Base-by-base conservation (phyloP, 257 asterid species). In the Solanum megistacrolobum region DNA sequence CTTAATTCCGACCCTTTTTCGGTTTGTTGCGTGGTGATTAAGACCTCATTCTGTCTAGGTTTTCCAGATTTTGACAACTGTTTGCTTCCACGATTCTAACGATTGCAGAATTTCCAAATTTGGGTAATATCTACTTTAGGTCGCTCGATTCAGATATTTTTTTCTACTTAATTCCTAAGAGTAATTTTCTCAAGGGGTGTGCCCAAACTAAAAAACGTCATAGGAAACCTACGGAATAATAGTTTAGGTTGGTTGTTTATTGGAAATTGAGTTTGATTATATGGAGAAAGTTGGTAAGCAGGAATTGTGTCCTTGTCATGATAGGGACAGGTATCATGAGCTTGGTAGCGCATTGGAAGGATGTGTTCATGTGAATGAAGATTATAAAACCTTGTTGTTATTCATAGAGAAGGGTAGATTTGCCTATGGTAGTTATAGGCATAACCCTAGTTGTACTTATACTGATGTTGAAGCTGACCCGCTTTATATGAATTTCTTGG, bases 381-480 rank as follows among this genome's bases (percentile, higher is more conserved):
- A 79, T 76, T 38, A 76, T 76, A 43, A 13, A 1, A 6, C 0
- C 18, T 65, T n/a, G 1, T n/a, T 46, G 21, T 35, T 73, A 38
- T 75, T 41, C 11, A n/a, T 41, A 41, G 41, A 48, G 20, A 1
- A n/a, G 13, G 84, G 12, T 76, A 21, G 83, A 76, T 55, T 31
- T 12, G 86, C 46, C 41, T 60, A 35, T 41, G 60, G 32, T 38
- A 60, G 81, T 21, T 43, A 43, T 43, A 43, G 58, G 3, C 87
- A 83, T 23, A 86, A 39, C 18, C 74, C 74, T 62, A 32, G 25
- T 71, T 20, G 25, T 74, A 83, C 86, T 84, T 6, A 1, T 76
- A 21, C 2, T 23, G 81, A 38, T 48, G 35, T 27, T 68, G 87
- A 78, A 39, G 5, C 1, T 7, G 92, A 90, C 83, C 90, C 92